phyloP scores from a whole-genome alignment of 495 filamentous ascomycete species.

The Neurospora tetraspora region DNA sequence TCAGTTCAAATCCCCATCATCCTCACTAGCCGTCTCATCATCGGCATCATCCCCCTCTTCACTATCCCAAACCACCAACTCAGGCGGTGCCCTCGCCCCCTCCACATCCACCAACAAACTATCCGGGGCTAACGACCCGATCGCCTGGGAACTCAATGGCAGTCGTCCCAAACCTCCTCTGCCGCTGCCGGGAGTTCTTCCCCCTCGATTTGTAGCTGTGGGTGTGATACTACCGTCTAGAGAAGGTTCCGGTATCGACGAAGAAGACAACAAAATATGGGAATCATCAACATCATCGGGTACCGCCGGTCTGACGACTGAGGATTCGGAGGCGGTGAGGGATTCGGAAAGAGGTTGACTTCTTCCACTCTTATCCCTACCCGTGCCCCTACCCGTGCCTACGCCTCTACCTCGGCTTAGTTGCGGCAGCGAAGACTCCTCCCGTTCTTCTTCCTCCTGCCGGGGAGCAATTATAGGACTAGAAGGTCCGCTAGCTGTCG shows the following conservation, averaged over 20 bases:
- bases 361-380: not conserved
- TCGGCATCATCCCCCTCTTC: not conserved
- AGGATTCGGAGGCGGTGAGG: not conserved
- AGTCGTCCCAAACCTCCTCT: not conserved
- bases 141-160: not conserved
- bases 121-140: not conserved
- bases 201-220: not conserved
- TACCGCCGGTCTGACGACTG: not conserved
- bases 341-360: not conserved
- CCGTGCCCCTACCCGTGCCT: not conserved
- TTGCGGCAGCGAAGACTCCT: not conserved
- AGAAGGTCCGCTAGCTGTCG: constrained; percentile 30
- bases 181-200: not conserved
- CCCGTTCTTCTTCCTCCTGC: not conserved
- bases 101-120: constrained; percentile 37
- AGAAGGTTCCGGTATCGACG: not conserved
- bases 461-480: constrained; percentile 7
- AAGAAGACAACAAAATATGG: not conserved
- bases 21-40: not conserved
- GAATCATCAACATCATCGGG: not conserved
- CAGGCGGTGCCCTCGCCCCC: constrained; percentile 28
- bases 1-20: not conserved
- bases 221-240: constrained; percentile 5
- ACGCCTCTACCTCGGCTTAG: not conserved
- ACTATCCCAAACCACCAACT: constrained; percentile 32